Conservation (phyloP, 805 yeast genomes). For the Lachancea dasiensis region DNA sequence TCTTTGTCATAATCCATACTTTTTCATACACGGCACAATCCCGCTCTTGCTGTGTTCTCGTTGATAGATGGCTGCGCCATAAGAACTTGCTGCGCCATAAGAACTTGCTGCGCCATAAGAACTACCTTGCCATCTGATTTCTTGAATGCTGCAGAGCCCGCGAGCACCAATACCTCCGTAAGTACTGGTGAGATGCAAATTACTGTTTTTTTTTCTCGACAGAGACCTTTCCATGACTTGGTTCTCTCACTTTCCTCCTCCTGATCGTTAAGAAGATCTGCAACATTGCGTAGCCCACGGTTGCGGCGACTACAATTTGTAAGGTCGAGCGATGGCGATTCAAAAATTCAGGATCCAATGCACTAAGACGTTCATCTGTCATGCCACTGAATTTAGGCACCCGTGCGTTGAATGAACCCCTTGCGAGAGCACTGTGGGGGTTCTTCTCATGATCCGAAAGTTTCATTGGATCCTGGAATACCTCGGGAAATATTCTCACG, state of each 20-base stretch:
- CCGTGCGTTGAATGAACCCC: slow-evolving; percentile 28
- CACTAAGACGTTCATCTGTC: slow-evolving; percentile 13
- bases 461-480: slow-evolving; percentile 46
- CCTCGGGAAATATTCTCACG: slow-evolving; percentile 48
- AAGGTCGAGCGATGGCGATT: slow-evolving; percentile 19
- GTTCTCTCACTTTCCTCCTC: too few relatives aligned
- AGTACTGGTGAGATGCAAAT: too few relatives aligned
- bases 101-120: too few relatives aligned
- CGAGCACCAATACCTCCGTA: too few relatives aligned
- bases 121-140: too few relatives aligned
- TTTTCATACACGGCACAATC: too few relatives aligned
- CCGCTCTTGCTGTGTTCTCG: too few relatives aligned
- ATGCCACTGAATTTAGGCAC: slow-evolving; percentile 26
- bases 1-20: too few relatives aligned
- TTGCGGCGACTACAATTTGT: slow-evolving; percentile 1
- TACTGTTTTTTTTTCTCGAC: background rate
- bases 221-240: background rate
- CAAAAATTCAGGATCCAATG: slow-evolving; percentile 23
- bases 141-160: too few relatives aligned
- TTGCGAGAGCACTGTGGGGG: slow-evolving; percentile 31
- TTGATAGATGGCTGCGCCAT: too few relatives aligned
- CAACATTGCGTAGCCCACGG: background rate
- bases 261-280: too few relatives aligned
- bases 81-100: too few relatives aligned
- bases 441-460: slow-evolving; percentile 51